Evolutionary conservation across 179 eudicot genomes (phyloP), one percentile per base, ranked within the genome.

Genomic region (Gypsophila paniculata): DNA sequence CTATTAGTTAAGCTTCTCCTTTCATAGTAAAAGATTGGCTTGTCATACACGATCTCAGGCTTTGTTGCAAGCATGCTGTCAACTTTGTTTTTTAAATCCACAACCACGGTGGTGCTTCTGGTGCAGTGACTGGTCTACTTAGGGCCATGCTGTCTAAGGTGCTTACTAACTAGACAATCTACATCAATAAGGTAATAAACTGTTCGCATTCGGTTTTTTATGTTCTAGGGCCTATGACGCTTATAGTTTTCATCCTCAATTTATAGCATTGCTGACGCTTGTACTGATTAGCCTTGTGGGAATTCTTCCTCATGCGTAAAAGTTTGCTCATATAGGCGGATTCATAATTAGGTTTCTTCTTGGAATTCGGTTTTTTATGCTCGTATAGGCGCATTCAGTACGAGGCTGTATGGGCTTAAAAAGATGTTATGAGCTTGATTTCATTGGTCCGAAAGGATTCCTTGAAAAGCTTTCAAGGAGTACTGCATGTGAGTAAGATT

Each of bases 261-360:
- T 63, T 61, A 84, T 85, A 49, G 84, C 87, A 11, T 42, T 84
- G 65, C 44, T 84, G 67, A 82, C 86, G 0, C 87, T 84, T 4
- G 29, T 81, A 61, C 38, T 86, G 53, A 82, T 86, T 21, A 75
- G 84, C 72, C 11, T 75, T 44, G 70, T 86, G 48, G 89, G 89
- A 72, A 61, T 86, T 64, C 84, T 86, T 32, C 89, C 89, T 13
- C 85, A 80, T 60, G 85, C 82, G 42, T 87, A 86, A 65, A 86
- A 84, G 72, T 86, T 84, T 63, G 87, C 89, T 18, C 89, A 86
- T 67, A 80, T 86, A 63, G 87, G 90, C 49, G 90, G 90, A 46
- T 86, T 86, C 69, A 46, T 80, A 26, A 70, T 86, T 2, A 87
- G 87, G 12, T 86, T 84, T 63, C 82, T 86, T 51, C 87, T 86